Evolutionary conservation across 2,329 filamentous ascomycete genomes (phyloP).

Genomic region (Daldinia sp.): DNA sequence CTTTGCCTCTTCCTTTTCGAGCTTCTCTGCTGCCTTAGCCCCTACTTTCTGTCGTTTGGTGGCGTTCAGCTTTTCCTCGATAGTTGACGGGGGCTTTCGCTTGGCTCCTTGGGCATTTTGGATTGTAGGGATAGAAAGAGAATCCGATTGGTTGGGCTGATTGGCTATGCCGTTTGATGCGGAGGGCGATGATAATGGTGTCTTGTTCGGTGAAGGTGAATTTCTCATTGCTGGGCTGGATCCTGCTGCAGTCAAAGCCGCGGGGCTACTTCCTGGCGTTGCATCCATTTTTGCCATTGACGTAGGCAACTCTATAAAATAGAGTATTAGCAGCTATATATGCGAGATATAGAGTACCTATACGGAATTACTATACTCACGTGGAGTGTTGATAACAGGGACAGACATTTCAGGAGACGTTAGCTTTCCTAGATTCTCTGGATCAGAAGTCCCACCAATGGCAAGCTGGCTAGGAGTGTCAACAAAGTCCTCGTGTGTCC

Average conservation of each 20-base stretch:
- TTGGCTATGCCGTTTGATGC: slow-evolving; percentile 43
- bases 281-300: slow-evolving; percentile 45
- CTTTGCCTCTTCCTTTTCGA: slow-evolving; percentile 2
- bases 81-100: slow-evolving; percentile 50
- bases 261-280: slow-evolving; percentile 49
- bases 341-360: not conserved
- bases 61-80: slow-evolving; percentile 2
- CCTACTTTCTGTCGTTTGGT: slow-evolving; percentile 5
- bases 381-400: slow-evolving; percentile 31
- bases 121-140: slow-evolving; percentile 5
- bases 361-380: slow-evolving; percentile 37
- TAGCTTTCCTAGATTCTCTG: slow-evolving; percentile 38
- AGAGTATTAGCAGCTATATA: slow-evolving; percentile 17
- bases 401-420: slow-evolving; percentile 40
- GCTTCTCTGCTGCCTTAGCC: not conserved
- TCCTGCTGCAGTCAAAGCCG: slow-evolving; percentile 58
- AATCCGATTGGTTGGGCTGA: slow-evolving; percentile 15
- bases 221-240: slow-evolving; percentile 56
- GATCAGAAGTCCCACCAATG: slow-evolving; percentile 45
- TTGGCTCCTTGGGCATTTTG: slow-evolving; percentile 53
- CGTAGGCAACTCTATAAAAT: slow-evolving; percentile 37
- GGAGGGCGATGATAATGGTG: slow-evolving; percentile 44
- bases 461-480: slow-evolving; percentile 38
- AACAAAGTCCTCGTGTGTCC: slow-evolving; percentile 61
- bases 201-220: slow-evolving; percentile 54